Base-by-base conservation (phyloP, 495 filamentous ascomycete species). In the Penicillium argentinense region DNA sequence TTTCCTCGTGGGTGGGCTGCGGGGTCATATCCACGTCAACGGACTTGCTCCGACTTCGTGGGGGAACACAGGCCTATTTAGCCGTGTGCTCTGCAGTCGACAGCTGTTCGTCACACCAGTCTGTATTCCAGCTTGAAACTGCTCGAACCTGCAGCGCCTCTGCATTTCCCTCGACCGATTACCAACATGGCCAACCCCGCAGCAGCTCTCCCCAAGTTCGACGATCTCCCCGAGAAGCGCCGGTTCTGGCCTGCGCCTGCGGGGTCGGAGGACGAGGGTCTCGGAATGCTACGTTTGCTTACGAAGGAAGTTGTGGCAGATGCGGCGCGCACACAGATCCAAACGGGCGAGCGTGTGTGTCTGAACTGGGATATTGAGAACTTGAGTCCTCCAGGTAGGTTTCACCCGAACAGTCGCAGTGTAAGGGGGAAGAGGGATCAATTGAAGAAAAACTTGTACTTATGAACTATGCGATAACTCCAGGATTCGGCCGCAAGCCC, bases 341-440 rank as follows among this genome's bases (percentile, higher is more conserved):
- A 68, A 29, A 74, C 72, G 0, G 75, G 75, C 36, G 67, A 73
- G 39, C 69, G 75, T 2, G 66, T 75, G 13, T 75, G 74, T 47
- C 45, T 80, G 28, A 77, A 77, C 34, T 80, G 76, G 75, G 64
- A 74, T 26, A 54, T 80, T 30, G 67, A 69, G 46, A 76, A 79
- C 43, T 49, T 80, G 27, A 69, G 67, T 13, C 70, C 67, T 9
- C 70, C 72, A 44, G 69, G 68, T 72, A 59, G 11, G 8, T 19
- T 18, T 18, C 17, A 0, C 5, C 16, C 5, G 4, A 11, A 21
- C 7, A 19, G 11, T 12, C 9, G 12, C 3, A n/a, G 12, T 6
- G 28, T 3, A 5, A n/a, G n/a, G 28, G 13, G 12, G 12, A 30
- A 30, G 28, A 5, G 13, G 28, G 3, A 30, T 4, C 4, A 30